These are phyloP conservation scores for Fusarium torreyae DNA, from an alignment of 2,329 filamentous ascomycete genomes.

Conservation along the genomic window DNA sequence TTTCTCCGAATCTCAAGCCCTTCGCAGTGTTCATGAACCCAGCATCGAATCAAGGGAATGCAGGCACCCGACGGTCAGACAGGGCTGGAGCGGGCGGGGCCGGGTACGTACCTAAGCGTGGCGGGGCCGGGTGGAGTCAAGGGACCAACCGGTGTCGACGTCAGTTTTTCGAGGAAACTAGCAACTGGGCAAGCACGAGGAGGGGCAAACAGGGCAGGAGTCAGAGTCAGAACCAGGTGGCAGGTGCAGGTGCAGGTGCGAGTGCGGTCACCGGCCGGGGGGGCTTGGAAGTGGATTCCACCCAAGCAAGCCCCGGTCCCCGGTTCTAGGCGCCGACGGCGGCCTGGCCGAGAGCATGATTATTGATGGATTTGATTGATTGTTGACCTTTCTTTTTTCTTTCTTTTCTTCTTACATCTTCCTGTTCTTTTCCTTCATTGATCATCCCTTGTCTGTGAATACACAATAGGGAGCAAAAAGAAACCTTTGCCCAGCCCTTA, in stretches of 20 bases:
- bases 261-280: slow-evolving; percentile 25
- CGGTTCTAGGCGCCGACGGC: slow-evolving; percentile 27
- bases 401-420: not conserved
- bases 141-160: slow-evolving; percentile 34
- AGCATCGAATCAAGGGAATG: not conserved
- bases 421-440: not conserved
- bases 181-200: slow-evolving; percentile 17
- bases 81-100: slow-evolving; percentile 5
- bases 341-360: slow-evolving; percentile 40
- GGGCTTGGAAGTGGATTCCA: slow-evolving; percentile 22
- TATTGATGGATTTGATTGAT: slow-evolving; percentile 7
- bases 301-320: slow-evolving; percentile 25
- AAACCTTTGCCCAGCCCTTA: not conserved
- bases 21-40: not conserved
- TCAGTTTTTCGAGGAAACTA: slow-evolving; percentile 26
- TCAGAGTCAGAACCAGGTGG: slow-evolving; percentile 20
- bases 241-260: slow-evolving; percentile 31
- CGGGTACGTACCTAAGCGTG: slow-evolving; percentile 32
- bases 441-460: not conserved
- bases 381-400: not conserved
- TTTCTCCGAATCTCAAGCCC: slow-evolving; percentile 3
- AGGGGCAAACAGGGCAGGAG: slow-evolving; percentile 29
- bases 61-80: not conserved
- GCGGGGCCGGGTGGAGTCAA: slow-evolving; percentile 36
- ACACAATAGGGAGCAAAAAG: not conserved